These are phyloP conservation scores for Arthrobotrys pseudoclavata DNA, from an alignment of 2,329 filamentous ascomycete species.

Conservation along the genomic window DNA sequence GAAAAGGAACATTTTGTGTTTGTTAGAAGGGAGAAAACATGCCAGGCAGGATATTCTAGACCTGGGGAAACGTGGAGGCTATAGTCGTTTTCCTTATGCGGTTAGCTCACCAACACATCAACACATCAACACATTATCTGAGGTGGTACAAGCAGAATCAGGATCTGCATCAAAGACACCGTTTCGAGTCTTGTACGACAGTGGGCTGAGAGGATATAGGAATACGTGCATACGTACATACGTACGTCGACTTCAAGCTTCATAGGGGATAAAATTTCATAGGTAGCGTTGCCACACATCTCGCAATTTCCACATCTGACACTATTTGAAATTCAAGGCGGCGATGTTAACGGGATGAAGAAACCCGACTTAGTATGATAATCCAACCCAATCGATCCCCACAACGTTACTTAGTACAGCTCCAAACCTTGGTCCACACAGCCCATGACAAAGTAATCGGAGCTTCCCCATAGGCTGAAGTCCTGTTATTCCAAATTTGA, in stretches of 20 bases:
- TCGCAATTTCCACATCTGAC: conserved; percentile 1
- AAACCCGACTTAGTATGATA: conserved; percentile 7
- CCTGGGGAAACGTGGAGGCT: conserved; percentile 2
- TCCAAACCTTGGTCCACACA: background rate
- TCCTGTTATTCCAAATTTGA: background rate
- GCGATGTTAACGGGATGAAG: conserved; percentile 1
- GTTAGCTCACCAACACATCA: conserved; percentile 31
- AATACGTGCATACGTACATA: background rate
- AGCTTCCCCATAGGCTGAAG: background rate
- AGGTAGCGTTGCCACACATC: background rate
- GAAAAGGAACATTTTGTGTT: conserved; percentile 31
- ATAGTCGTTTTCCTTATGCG: conserved; percentile 36
- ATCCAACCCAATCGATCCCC: background rate
- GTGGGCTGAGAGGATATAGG: background rate
- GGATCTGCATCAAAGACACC: background rate
- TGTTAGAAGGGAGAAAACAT: conserved; percentile 29
- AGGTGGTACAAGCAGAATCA: conserved; percentile 3
- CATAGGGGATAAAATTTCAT: background rate
- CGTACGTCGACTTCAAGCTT: background rate
- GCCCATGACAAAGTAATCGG: background rate
- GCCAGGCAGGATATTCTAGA: background rate
- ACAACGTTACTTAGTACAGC: background rate
- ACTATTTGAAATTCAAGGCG: conserved; percentile 15
- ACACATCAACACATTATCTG: conserved; percentile 20
- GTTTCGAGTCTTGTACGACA: background rate